Evolutionary conservation across 139 green algal species (phyloP).

Genomic region (Chlorella vulgaris): DNA sequence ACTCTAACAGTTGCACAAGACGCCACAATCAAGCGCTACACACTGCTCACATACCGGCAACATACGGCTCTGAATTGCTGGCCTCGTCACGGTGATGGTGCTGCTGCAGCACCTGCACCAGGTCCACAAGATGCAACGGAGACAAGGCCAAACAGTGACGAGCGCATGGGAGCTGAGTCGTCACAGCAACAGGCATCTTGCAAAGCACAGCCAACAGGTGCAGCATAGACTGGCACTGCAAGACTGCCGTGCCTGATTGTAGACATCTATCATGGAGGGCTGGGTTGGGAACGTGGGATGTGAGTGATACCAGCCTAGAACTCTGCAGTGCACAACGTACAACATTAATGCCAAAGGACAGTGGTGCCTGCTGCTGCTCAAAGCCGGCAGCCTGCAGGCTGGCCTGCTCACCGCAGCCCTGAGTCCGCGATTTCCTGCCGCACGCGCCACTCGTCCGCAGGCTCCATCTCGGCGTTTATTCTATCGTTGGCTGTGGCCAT

Average conservation of each 20-base stretch:
- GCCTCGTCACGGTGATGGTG: conserved; percentile 34
- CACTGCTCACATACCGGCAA: no score
- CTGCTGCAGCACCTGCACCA: conserved; percentile 43
- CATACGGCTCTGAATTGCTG: background rate
- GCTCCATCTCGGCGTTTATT: conserved; percentile 81
- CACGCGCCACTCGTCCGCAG: conserved; percentile 58
- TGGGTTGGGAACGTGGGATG: conserved; percentile 69
- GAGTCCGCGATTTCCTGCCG: conserved; percentile 24
- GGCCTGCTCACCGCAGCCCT: conserved; percentile 9
- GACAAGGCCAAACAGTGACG: no score
- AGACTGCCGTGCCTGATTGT: conserved; percentile 71
- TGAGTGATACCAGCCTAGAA: conserved; percentile 80
- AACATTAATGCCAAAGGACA: background rate
- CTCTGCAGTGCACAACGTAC: conserved; percentile 27
- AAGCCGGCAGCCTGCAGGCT: no score
- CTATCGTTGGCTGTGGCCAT: conserved; percentile 49
- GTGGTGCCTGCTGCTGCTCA: background rate
- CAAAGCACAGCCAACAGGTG: background rate
- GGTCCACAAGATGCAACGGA: no score
- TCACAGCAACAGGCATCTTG: no score
- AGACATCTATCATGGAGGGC: conserved; percentile 75
- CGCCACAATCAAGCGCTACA: no score
- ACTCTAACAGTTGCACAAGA: no score
- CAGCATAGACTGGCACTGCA: background rate
- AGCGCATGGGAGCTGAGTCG: no score